These are phyloP conservation scores for Geotrichum klebahnii DNA, from an alignment of 1,139 yeast species.

Conservation along the genomic window DNA sequence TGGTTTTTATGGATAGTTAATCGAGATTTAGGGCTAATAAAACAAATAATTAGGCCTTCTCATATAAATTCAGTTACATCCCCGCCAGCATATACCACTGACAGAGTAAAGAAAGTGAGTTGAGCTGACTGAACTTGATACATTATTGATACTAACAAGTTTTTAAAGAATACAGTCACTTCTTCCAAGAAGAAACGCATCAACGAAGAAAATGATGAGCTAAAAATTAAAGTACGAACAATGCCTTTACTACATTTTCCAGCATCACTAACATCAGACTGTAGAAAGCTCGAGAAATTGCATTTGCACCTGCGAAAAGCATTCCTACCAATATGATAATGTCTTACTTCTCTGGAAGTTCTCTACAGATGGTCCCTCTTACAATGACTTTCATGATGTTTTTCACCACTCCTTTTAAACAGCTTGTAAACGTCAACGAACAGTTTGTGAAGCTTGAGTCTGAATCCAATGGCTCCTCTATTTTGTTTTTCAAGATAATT, in stretches of 20 bases:
- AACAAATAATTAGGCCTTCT: slow-evolving; percentile 12
- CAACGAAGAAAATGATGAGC: slow-evolving; percentile 28
- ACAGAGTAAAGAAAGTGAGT: slow-evolving; percentile 20
- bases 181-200: slow-evolving; percentile 15
- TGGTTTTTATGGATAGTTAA: slow-evolving; percentile 23
- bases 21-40: background rate
- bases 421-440: slow-evolving; percentile 55
- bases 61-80: slow-evolving; percentile 18
- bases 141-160: slow-evolving; percentile 8
- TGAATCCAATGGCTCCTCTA: slow-evolving; percentile 40
- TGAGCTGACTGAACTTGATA: slow-evolving; percentile 2
- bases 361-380: slow-evolving; percentile 84
- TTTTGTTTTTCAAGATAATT: slow-evolving; percentile 48
- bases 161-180: slow-evolving; percentile 13
- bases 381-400: slow-evolving; percentile 86
- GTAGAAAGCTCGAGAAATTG: slow-evolving; percentile 78
- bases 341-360: slow-evolving; percentile 92
- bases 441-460: slow-evolving; percentile 40
- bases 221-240: slow-evolving; percentile 31
- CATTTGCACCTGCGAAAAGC: slow-evolving; percentile 76
- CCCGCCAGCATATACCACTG: slow-evolving; percentile 26
- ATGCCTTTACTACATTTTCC: background rate
- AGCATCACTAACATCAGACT: background rate
- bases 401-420: slow-evolving; percentile 64
- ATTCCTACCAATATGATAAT: slow-evolving; percentile 84